Conservation (phyloP, 768 basidiomycete species). For the Termitomyces sp. region DNA sequence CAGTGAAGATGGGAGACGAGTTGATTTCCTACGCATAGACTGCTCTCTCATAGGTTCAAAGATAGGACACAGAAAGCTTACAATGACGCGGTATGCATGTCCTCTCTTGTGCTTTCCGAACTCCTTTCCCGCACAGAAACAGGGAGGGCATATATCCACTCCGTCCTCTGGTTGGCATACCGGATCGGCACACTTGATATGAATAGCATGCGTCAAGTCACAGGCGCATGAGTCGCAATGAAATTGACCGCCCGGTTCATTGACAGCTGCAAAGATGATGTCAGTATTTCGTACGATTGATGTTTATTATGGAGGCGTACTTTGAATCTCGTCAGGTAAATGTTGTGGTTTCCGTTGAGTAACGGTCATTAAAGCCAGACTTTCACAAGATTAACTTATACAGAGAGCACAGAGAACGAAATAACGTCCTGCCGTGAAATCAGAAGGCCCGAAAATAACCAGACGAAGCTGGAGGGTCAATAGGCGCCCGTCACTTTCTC, state of each 20-base stretch:
- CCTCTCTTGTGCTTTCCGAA: conserved; percentile 80
- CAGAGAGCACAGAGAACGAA: not conserved
- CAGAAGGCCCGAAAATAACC: not conserved
- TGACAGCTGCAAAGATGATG: conserved; percentile 49
- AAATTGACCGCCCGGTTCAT: conserved; percentile 80
- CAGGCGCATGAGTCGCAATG: conserved; percentile 81
- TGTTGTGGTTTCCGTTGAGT: conserved; percentile 66
- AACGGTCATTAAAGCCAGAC: conserved; percentile 48
- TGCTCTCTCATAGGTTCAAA: not conserved
- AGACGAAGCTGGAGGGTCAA: conserved; percentile 4
- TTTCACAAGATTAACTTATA: not conserved
- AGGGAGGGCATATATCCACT: conserved; percentile 89
- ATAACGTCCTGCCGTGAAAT: conserved; percentile 1
- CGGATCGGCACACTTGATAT: conserved; percentile 92
- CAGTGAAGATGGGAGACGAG: conserved; percentile 92
- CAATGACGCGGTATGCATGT: conserved; percentile 92
- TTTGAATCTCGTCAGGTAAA: conserved; percentile 63
- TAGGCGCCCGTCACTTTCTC: conserved; percentile 6
- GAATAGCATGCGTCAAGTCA: conserved; percentile 94
- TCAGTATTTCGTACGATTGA: conserved; percentile 4
- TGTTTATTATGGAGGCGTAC: conserved; percentile 32
- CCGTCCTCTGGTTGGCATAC: conserved; percentile 65
- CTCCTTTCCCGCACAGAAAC: conserved; percentile 92
- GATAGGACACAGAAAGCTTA: conserved; percentile 34
- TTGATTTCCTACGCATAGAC: conserved; percentile 76